Evolutionary conservation across 768 basidiomycete genomes (phyloP).

Genomic region (Amanita phalloides): DNA sequence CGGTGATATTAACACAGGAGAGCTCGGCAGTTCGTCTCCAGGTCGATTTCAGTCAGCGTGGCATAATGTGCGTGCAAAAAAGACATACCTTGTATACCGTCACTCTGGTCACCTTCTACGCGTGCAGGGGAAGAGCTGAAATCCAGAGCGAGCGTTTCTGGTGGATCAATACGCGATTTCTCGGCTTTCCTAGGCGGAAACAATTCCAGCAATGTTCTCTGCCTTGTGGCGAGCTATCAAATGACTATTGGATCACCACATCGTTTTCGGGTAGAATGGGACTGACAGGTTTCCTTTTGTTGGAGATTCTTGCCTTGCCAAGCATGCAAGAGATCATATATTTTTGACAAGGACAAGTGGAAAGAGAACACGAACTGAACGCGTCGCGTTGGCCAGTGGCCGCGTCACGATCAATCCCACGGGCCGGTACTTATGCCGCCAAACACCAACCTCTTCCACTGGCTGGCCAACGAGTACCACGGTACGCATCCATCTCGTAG

Average conservation of each 20-base stretch:
- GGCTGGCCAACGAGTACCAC: slow-evolving; percentile 31
- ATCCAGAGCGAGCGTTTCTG: not conserved
- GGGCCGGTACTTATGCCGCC: not conserved
- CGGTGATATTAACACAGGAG: not conserved
- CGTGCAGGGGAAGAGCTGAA: not conserved
- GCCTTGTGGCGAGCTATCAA: slow-evolving; percentile 14
- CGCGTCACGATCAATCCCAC: not conserved
- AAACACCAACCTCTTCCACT: slow-evolving; percentile 4
- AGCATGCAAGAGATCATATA: slow-evolving; percentile 10
- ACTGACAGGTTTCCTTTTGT: slow-evolving; percentile 19
- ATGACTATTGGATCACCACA: slow-evolving; percentile 1
- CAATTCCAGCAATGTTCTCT: slow-evolving; percentile 32
- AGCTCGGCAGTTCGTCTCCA: not conserved
- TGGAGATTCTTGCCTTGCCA: slow-evolving; percentile 14
- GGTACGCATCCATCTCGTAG: slow-evolving; percentile 15
- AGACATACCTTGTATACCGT: not conserved
- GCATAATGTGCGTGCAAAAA: not conserved
- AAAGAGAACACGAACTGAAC: not conserved
- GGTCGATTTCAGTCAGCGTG: not conserved
- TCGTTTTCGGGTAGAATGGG: not conserved
- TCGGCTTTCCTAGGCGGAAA: slow-evolving; percentile 16
- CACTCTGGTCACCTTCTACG: not conserved
- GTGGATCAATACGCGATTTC: not conserved
- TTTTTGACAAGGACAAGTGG: not conserved
- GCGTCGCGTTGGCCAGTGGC: not conserved